A percentile compares a stretch with the other conserved stretches of the same genome.
Conservation (phyloP, 2,329 filamentous ascomycete species). For the Claviceps sorghi region DNA sequence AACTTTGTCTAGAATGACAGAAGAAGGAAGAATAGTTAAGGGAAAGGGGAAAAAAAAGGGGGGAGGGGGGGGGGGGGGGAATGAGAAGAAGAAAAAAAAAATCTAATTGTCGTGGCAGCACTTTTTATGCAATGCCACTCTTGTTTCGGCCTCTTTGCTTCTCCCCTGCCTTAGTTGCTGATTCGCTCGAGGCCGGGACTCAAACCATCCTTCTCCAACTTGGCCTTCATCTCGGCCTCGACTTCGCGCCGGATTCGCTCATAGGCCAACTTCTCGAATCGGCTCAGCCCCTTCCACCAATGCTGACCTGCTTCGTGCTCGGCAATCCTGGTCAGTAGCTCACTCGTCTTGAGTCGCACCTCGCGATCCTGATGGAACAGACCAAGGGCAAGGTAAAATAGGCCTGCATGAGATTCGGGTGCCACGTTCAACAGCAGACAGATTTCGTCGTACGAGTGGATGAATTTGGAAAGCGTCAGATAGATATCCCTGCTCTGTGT, state of each 20-base stretch:
- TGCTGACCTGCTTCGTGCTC: conserved; percentile 84
- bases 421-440: conserved; percentile 70
- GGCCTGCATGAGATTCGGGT: conserved; percentile 70
- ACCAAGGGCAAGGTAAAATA: conserved; percentile 84
- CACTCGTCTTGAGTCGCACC: conserved; percentile 63
- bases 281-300: conserved; percentile 76
- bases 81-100: background rate
- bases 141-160: background rate
- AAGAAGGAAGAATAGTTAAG: background rate
- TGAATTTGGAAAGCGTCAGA: conserved; percentile 58
- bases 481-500: conserved; percentile 74
- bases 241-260: conserved; percentile 59
- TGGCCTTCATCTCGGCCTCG: conserved; percentile 35
- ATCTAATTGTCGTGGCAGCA: background rate
- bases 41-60: background rate
- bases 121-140: too few species aligned
- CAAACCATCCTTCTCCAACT: conserved; percentile 30
- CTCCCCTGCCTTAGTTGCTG: conserved; percentile 28
- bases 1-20: too few species aligned
- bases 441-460: conserved; percentile 71
- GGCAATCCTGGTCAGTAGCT: conserved; percentile 66
- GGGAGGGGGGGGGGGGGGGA: too few species aligned
- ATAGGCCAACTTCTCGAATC: conserved; percentile 79
- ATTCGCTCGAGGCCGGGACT: conserved; percentile 29
- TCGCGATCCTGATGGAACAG: conserved; percentile 79